These are phyloP conservation scores for Amauroascus verrucosus DNA, from an alignment of 2,329 filamentous ascomycete species.

Conservation along the genomic window DNA sequence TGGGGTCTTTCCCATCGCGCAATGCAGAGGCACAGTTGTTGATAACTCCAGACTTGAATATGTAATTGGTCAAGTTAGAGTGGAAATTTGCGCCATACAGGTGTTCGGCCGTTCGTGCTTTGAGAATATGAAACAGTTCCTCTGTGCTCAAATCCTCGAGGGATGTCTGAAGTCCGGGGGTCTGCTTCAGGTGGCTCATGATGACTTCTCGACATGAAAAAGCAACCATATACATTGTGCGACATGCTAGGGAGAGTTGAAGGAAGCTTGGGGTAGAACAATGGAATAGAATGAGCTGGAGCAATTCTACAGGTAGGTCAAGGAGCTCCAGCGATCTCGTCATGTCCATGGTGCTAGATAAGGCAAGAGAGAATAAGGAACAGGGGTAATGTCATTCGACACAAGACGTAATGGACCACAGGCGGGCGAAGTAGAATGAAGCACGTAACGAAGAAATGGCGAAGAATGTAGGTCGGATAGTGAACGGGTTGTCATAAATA, in stretches of 20 bases:
- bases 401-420: background rate
- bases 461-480: no score
- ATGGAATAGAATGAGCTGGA: constrained; percentile 30
- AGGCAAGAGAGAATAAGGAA: background rate
- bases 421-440: background rate
- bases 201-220: constrained; percentile 28
- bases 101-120: constrained; percentile 23
- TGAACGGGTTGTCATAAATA: background rate
- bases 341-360: background rate
- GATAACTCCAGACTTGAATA: constrained; percentile 22
- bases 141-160: constrained; percentile 17
- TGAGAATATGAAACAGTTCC: constrained; percentile 27
- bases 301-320: constrained; percentile 35
- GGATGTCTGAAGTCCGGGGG: constrained; percentile 25
- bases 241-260: constrained; percentile 30
- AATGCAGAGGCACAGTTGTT: constrained; percentile 27
- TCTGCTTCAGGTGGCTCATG: constrained; percentile 28
- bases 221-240: constrained; percentile 28
- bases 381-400: background rate
- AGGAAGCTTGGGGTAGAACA: constrained; percentile 30
- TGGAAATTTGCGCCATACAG: constrained; percentile 31
- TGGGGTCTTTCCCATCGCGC: constrained; percentile 10
- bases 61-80: constrained; percentile 24
- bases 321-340: constrained; percentile 18
- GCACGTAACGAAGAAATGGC: no score